Base-by-base conservation (phyloP, 768 basidiomycete genomes). In the Tubosaeta sp. region DNA sequence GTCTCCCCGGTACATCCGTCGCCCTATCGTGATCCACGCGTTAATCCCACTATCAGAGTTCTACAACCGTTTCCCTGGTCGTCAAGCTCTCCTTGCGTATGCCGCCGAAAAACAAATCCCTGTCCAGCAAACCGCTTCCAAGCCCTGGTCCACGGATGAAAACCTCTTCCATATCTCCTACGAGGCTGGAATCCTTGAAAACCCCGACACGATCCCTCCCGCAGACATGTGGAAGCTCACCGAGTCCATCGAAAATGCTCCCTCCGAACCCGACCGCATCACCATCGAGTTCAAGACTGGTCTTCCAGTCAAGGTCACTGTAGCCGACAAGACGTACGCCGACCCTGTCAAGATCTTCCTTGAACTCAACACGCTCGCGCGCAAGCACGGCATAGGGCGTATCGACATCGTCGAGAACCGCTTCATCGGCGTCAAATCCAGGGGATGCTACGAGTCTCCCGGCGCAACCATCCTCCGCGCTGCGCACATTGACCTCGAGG, bases 121-220 rank as follows among this genome's bases (percentile, higher is more conserved):
- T 49, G 94, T 99, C 53, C 80, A 84, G 56, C 96, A 99, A 74
- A 99, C 96, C 41, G 81, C 89, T 11, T 81, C 94, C 49, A 97
- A 98, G 74, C 95, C 96, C 32, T 99, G 96, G 96, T 97, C 95
- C 3, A 99, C 96, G 6, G 95, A 99, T 69, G 96, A 98, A 75
- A 99, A 98, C 75, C 79, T 99, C 43, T 97, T 95, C 86, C 96
- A 99, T 77, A 99, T 98, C 73, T 98, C 96, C 16, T 99, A 97
- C 74, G 96, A 99, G 71, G 95, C 96, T 11, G 96, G 95, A 40
- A 98, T 99, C 69, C 84, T 99, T 57, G 96, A 99, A 70, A 89
- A 98, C 66, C 96, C 96, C 56, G 83, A 95, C 77, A 84, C 76
- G 53, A 97, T 93, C 6, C 96, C 96, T 47, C 95, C 95, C 16